Conservation (phyloP, 352 stramenopile genomes). For the Globisporangium canariense region DNA sequence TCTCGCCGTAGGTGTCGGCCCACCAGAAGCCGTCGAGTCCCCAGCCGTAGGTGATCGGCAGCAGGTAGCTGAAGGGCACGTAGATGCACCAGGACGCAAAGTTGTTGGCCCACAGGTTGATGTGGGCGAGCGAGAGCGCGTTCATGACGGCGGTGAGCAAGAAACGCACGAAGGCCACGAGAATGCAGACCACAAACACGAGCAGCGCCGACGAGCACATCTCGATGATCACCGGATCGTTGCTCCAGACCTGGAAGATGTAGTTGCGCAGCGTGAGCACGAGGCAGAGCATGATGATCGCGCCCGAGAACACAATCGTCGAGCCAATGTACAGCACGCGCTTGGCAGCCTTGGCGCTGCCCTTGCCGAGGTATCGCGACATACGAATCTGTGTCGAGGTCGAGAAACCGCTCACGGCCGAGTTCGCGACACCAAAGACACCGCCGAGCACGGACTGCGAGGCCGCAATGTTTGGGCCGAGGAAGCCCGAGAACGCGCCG, state of each 20-base stretch:
- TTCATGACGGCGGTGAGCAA: conserved; percentile 41
- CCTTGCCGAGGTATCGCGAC: conserved; percentile 46
- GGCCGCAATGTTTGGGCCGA: conserved; percentile 43
- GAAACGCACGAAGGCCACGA: conserved; percentile 52
- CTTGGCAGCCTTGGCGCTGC: conserved; percentile 38
- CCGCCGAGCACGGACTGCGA: conserved; percentile 40
- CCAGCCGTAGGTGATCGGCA: conserved; percentile 41
- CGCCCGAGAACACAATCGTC: conserved; percentile 32
- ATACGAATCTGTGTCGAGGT: conserved; percentile 51
- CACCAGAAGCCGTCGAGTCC: conserved; percentile 50
- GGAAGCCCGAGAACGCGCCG: conserved; percentile 40
- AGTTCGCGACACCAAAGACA: conserved; percentile 47
- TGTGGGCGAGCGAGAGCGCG: conserved; percentile 37
- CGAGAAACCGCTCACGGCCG: conserved; percentile 42
- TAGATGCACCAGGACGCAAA: conserved; percentile 49
- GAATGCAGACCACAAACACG: conserved; percentile 49
- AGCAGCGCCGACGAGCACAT: conserved; percentile 39
- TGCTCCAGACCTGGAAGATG: conserved; percentile 46
- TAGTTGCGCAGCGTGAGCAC: conserved; percentile 33
- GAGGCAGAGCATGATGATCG: conserved; percentile 31
- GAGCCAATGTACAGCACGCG: conserved; percentile 38
- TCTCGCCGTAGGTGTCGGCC: conserved; percentile 43
- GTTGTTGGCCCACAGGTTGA: conserved; percentile 53
- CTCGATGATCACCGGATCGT: conserved; percentile 36
- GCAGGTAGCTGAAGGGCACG: conserved; percentile 42